Conservation (phyloP, 768 basidiomycete genomes). For the Boletus subcaerulescens region DNA sequence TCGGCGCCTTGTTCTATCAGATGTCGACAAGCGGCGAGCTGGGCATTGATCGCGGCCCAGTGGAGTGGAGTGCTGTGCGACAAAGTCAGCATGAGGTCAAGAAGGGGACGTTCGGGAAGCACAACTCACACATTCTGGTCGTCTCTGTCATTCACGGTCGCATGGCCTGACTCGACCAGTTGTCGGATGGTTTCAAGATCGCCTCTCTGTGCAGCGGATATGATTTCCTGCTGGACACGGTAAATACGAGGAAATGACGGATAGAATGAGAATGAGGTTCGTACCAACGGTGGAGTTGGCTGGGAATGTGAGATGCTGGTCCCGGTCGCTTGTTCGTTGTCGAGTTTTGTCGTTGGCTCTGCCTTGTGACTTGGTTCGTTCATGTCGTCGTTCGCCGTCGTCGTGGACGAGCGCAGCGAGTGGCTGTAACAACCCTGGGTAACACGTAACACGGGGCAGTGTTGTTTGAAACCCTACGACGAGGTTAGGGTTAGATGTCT, state of each 20-base stretch:
- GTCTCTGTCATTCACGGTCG: conserved; percentile 76
- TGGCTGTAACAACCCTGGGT: conserved; percentile 1
- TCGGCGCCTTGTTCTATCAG: conserved; percentile 92
- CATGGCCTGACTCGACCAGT: conserved; percentile 69
- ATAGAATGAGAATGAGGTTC: not conserved
- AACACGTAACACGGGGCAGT: conserved; percentile 9
- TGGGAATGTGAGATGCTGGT: conserved; percentile 26
- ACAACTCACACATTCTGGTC: conserved; percentile 67
- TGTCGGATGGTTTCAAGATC: conserved; percentile 63
- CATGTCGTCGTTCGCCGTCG: conserved; percentile 25
- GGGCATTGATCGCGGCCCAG: conserved; percentile 98
- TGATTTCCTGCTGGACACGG: conserved; percentile 51
- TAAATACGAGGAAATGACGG: not conserved
- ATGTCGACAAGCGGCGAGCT: conserved; percentile 82
- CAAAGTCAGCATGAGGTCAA: conserved; percentile 3
- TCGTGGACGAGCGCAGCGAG: not conserved
- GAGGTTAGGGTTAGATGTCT: conserved; percentile 29
- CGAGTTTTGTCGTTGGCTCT: conserved; percentile 28
- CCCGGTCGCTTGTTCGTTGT: conserved; percentile 27
- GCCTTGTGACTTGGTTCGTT: conserved; percentile 29
- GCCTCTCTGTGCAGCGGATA: conserved; percentile 85
- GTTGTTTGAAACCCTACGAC: conserved; percentile 27
- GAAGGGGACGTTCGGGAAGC: not conserved
- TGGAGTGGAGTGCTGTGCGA: conserved; percentile 72
- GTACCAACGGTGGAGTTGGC: conserved; percentile 23